Percentiles rank a stretch among this genome's conserved stretches.
phyloP scores from a whole-genome alignment of 2,329 filamentous ascomycete species.

The Fusarium newnesense region DNA sequence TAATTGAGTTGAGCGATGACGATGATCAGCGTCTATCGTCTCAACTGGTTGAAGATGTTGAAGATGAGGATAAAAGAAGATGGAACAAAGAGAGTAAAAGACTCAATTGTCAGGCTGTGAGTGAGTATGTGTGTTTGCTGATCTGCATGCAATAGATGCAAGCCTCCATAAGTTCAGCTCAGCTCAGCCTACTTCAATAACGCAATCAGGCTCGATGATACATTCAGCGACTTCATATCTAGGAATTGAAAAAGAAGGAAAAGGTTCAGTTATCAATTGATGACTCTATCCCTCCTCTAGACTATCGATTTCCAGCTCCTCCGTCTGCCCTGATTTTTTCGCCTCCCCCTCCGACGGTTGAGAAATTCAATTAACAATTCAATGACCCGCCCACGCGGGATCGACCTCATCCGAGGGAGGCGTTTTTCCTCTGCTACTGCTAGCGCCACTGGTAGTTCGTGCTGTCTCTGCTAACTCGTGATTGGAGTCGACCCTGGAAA shows the following conservation, averaged over 20 bases:
- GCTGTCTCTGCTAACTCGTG: conserved; percentile 14
- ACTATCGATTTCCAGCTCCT: conserved; percentile 21
- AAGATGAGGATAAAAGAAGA: not conserved
- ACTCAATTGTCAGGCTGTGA: not conserved
- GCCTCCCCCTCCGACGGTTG: conserved; percentile 7
- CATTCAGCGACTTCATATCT: not conserved
- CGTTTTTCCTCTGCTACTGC: conserved; percentile 11
- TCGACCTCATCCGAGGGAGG: conserved; percentile 25
- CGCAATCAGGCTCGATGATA: conserved; percentile 4
- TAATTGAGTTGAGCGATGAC: conserved; percentile 1
- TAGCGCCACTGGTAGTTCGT: conserved; percentile 34
- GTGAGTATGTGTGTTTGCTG: not conserved
- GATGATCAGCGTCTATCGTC: conserved; percentile 6
- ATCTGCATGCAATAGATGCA: conserved; percentile 3
- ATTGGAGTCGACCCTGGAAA: conserved; percentile 33
- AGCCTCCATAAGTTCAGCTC: conserved; percentile 10
- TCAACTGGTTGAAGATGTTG: not conserved
- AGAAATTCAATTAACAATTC: conserved; percentile 32
- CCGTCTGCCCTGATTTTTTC: conserved; percentile 11
- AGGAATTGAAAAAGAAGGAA: not conserved
- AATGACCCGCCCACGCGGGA: conserved; percentile 15
- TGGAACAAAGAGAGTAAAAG: not conserved
- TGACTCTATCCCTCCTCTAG: conserved; percentile 12
- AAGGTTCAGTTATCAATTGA: conserved; percentile 10
- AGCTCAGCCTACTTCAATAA: not conserved